Conservation (phyloP, 2,329 filamentous ascomycete species). For the Diplodia mutila region DNA sequence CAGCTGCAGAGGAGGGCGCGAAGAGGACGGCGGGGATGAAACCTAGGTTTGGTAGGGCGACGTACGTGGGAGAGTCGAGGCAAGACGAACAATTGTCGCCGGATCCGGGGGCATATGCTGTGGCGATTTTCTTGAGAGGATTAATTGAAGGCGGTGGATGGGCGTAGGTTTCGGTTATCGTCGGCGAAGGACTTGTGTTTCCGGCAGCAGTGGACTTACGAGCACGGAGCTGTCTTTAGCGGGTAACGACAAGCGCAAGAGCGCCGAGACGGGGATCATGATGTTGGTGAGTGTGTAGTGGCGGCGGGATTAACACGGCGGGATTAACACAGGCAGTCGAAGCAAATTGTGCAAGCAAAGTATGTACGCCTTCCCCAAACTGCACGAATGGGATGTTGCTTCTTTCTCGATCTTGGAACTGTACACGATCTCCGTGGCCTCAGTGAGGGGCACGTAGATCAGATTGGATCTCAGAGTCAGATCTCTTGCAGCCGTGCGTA, state of each 20-base stretch:
- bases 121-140: constrained; percentile 80
- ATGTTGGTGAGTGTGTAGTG: neutral
- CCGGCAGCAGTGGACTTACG: neutral
- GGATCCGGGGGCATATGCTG: constrained; percentile 74
- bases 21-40: constrained; percentile 88
- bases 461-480: neutral
- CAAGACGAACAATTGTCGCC: constrained; percentile 56
- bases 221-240: neutral
- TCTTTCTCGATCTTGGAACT: neutral
- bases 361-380: neutral
- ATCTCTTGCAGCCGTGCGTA: neutral
- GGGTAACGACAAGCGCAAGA: neutral
- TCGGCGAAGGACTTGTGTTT: neutral
- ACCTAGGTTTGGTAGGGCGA: constrained; percentile 79
- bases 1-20: constrained; percentile 73
- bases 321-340: neutral
- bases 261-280: neutral
- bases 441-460: neutral
- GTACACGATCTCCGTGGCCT: neutral
- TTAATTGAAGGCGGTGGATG: constrained; percentile 26
- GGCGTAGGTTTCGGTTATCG: neutral
- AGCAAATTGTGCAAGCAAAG: neutral
- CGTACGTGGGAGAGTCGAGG: constrained; percentile 71
- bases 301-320: neutral
- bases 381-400: neutral